phyloP scores from a whole-genome alignment of 2,329 filamentous ascomycete species.

The Plectosphaerella plurivora region DNA sequence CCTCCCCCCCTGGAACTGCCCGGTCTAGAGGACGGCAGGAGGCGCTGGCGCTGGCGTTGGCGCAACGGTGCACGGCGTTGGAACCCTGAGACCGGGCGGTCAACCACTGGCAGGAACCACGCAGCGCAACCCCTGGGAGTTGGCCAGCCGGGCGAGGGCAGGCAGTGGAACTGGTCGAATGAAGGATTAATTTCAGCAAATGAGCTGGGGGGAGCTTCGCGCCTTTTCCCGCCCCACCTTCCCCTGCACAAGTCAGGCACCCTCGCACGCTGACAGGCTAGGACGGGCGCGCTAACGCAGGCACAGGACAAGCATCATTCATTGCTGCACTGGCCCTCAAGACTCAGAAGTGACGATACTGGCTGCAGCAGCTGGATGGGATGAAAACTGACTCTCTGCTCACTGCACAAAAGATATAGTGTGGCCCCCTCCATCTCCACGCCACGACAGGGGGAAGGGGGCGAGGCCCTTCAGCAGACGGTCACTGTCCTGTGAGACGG shows the following conservation, averaged over 20 bases:
- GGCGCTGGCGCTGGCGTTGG: not conserved
- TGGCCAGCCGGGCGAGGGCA: not conserved
- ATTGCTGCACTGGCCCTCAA: too few relatives aligned
- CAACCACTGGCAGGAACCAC: not conserved
- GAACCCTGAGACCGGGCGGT: not conserved
- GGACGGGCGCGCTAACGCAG: slow-evolving; percentile 5
- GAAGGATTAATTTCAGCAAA: slow-evolving; percentile 15
- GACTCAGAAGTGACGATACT: too few relatives aligned
- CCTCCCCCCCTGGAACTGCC: too few relatives aligned
- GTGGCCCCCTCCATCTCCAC: too few relatives aligned
- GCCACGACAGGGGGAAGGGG: too few relatives aligned
- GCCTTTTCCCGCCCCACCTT: not conserved
- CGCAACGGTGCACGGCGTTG: not conserved
- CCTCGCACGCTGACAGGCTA: slow-evolving; percentile 7
- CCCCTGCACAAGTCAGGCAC: slow-evolving; percentile 6
- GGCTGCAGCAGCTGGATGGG: too few relatives aligned
- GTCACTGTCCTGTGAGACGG: too few relatives aligned
- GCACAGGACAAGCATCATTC: not conserved
- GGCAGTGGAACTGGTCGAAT: slow-evolving; percentile 11
- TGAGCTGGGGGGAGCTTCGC: slow-evolving; percentile 5
- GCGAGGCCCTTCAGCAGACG: too few relatives aligned
- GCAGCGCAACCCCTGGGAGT: not conserved
- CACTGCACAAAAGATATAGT: too few relatives aligned
- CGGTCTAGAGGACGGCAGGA: too few relatives aligned
- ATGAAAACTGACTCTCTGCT: too few relatives aligned